Conservation (phyloP, 495 filamentous ascomycete species). For the Physcia stellaris region DNA sequence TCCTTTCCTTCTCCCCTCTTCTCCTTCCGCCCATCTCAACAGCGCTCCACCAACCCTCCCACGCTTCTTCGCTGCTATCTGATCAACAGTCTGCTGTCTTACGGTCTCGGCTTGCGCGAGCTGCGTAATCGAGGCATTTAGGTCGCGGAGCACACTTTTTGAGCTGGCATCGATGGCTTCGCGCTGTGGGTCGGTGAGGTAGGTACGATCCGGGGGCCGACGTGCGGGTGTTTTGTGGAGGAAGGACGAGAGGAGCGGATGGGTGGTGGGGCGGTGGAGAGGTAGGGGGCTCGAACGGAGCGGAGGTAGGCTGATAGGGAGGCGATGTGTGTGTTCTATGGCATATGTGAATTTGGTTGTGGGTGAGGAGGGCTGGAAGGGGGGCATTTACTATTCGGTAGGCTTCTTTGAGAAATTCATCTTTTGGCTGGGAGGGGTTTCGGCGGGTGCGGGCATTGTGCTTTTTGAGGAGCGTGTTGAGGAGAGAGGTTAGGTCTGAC, state of each 20-base stretch:
- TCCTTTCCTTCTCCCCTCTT: conserved; percentile 19
- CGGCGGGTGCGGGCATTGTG: conserved; percentile 32
- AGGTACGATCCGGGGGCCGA: conserved; percentile 21
- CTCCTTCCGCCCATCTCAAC: conserved; percentile 62
- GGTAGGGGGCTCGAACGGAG: conserved; percentile 77
- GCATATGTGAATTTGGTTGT: conserved; percentile 2
- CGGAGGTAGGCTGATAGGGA: conserved; percentile 65
- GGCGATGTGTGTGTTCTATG: conserved; percentile 70
- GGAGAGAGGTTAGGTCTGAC: conserved; percentile 14
- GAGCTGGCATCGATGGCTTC: conserved; percentile 75
- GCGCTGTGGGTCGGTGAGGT: conserved; percentile 53
- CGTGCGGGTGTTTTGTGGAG: conserved; percentile 15
- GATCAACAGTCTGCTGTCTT: conserved; percentile 55
- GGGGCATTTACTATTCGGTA: conserved; percentile 61
- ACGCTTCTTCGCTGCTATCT: conserved; percentile 49
- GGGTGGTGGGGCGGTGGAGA: conserved; percentile 54
- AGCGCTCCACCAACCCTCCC: conserved; percentile 38
- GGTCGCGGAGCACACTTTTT: conserved; percentile 67
- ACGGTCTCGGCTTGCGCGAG: conserved; percentile 72
- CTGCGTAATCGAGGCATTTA: conserved; percentile 60
- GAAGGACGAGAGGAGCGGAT: conserved; percentile 23
- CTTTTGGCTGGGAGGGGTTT: conserved; percentile 39
- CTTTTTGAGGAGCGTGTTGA: conserved; percentile 41
- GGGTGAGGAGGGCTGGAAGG: conserved; percentile 4
- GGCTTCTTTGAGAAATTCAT: conserved; percentile 92